Evolutionary conservation across 78 protist species (phyloP).

Genomic region (Pigoraptor vietnamica): DNA sequence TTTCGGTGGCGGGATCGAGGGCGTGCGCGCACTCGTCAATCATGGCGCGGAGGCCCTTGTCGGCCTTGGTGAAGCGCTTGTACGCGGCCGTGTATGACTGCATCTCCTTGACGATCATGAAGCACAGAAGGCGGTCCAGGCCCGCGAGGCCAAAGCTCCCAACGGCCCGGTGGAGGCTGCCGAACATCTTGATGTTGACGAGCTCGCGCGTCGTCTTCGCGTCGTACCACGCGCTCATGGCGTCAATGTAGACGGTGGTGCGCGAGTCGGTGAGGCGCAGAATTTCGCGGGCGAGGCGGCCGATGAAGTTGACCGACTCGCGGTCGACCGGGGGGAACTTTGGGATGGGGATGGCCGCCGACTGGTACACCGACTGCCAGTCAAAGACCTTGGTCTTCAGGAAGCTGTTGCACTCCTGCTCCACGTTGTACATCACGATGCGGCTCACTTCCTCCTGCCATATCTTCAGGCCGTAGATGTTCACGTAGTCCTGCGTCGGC

Average conservation of each 20-base stretch:
- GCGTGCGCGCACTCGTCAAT: background rate
- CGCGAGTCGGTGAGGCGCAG: slow-evolving; percentile 60
- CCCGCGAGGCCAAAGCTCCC: slow-evolving; percentile 75
- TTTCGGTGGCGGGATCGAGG: background rate
- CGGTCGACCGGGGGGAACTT: slow-evolving; percentile 37
- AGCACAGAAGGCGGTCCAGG: slow-evolving; percentile 63
- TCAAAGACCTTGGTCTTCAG: slow-evolving; percentile 62
- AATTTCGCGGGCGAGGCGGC: slow-evolving; percentile 79
- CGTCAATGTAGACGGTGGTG: slow-evolving; percentile 52
- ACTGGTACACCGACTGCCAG: slow-evolving; percentile 77
- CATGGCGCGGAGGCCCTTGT: background rate
- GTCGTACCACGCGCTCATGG: slow-evolving; percentile 64
- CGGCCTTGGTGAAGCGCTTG: background rate
- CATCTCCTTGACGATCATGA: slow-evolving; percentile 74
- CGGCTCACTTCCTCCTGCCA: slow-evolving; percentile 94
- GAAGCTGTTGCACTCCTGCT: slow-evolving; percentile 86
- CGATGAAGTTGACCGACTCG: slow-evolving; percentile 75
- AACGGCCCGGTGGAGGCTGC: slow-evolving; percentile 20
- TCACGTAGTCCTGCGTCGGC: slow-evolving; percentile 81
- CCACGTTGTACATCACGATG: slow-evolving; percentile 86
- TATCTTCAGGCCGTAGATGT: slow-evolving; percentile 76
- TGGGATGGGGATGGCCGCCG: slow-evolving; percentile 83
- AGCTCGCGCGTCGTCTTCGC: background rate
- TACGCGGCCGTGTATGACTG: slow-evolving; percentile 26
- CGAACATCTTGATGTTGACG: background rate